These are phyloP conservation scores for Tagetes erecta DNA, from an alignment of 129 eudicot species.

Conservation along the genomic window DNA sequence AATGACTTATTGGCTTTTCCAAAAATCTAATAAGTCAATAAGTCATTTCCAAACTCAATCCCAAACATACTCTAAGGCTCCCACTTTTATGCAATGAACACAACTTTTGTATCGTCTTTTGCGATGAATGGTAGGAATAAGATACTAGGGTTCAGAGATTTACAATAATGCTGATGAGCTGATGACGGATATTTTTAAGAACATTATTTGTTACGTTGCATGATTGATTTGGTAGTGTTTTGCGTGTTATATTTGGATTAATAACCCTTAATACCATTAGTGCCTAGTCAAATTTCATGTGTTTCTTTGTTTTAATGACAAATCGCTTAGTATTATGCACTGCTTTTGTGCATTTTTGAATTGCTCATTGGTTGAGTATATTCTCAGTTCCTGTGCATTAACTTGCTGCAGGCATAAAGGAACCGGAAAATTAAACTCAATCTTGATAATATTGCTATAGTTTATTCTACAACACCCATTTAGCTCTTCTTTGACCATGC, in stretches of 20 bases:
- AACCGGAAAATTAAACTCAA: constrained; percentile 37
- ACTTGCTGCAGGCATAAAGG: constrained; percentile 62
- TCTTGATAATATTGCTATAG: constrained; percentile 36
- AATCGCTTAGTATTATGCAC: constrained; percentile 18
- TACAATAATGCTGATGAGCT: constrained; percentile 7
- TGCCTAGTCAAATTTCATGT: background rate
- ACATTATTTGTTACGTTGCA: constrained; percentile 11
- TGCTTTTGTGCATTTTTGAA: constrained; percentile 36
- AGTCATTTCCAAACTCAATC: too few species aligned
- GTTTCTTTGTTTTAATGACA: background rate
- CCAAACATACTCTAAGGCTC: too few species aligned
- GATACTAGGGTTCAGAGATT: background rate
- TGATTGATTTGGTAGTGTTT: background rate
- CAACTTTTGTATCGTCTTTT: background rate
- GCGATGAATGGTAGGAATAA: constrained; percentile 2
- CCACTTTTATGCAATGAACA: background rate
- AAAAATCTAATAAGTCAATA: too few species aligned
- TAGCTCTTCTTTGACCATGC: constrained; percentile 38
- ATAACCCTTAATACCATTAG: background rate
- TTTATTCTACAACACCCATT: constrained; percentile 35
- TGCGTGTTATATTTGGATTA: background rate
- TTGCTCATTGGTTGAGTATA: constrained; percentile 48
- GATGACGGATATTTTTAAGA: background rate
- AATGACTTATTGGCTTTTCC: too few species aligned
- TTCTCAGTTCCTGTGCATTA: constrained; percentile 51